Evolutionary conservation across 495 filamentous ascomycete genomes (phyloP).

Genomic region (Bacidia rubella): DNA sequence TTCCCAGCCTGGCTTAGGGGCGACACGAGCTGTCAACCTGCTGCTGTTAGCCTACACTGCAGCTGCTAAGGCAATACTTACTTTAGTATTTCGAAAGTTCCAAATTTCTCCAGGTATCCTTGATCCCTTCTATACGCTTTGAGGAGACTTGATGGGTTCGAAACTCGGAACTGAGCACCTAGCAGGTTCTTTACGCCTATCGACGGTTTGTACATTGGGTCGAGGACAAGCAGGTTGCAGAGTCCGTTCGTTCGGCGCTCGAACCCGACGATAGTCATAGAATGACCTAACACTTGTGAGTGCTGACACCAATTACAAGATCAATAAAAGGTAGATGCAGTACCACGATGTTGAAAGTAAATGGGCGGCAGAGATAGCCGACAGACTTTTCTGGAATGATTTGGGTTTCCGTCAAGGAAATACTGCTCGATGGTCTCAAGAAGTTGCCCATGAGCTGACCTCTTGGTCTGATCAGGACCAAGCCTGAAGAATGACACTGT

Average conservation of each 20-base stretch:
- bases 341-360: slow-evolving; percentile 79
- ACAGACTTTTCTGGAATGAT: slow-evolving; percentile 39
- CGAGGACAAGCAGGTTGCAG: slow-evolving; percentile 70
- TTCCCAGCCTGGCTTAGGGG: slow-evolving; percentile 3
- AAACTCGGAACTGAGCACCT: slow-evolving; percentile 28
- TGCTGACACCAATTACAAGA: neutral
- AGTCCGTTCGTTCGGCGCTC: slow-evolving; percentile 53
- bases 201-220: slow-evolving; percentile 71
- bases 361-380: slow-evolving; percentile 64
- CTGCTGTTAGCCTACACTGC: neutral
- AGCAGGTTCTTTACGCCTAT: slow-evolving; percentile 44
- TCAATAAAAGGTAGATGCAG: slow-evolving; percentile 6
- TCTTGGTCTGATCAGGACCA: neutral
- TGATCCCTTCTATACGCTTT: slow-evolving; percentile 58
- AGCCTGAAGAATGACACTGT: neutral
- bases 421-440: slow-evolving; percentile 59
- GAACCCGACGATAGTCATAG: slow-evolving; percentile 80
- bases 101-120: slow-evolving; percentile 53
- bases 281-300: slow-evolving; percentile 49
- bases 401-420: slow-evolving; percentile 41
- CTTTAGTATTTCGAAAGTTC: slow-evolving; percentile 67
- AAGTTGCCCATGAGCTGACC: slow-evolving; percentile 41
- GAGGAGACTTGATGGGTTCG: slow-evolving; percentile 42
- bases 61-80: slow-evolving; percentile 29
- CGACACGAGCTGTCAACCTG: slow-evolving; percentile 4